Conservation (phyloP, 179 eudicot genomes). For the Drosera spatulata region DNA sequence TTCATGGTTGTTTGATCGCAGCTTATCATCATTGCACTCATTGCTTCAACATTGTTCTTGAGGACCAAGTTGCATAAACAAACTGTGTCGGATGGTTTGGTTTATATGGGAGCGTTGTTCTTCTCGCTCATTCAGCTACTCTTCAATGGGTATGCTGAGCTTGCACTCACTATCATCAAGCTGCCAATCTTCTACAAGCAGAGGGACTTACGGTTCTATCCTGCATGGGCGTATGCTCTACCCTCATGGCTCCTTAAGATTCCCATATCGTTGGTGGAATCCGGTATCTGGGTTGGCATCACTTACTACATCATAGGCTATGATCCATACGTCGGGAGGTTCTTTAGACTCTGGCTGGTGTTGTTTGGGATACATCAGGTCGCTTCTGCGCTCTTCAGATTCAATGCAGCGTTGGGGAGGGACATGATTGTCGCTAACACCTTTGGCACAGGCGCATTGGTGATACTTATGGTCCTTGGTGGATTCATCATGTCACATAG, state of each 20-base stretch:
- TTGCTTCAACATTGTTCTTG: conserved; percentile 37
- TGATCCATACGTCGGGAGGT: conserved; percentile 39
- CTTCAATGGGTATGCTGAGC: conserved; percentile 44
- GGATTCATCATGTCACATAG: conserved; percentile 13
- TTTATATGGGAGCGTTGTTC: conserved; percentile 37
- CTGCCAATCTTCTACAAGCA: conserved; percentile 57
- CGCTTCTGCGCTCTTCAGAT: conserved; percentile 17
- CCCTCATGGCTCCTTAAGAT: conserved; percentile 41
- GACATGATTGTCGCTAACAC: conserved; percentile 24
- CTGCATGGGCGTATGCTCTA: conserved; percentile 51
- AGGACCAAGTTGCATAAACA: conserved; percentile 28
- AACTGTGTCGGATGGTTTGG: conserved; percentile 14
- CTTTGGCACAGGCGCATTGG: conserved; percentile 20
- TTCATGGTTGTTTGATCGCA: conserved; percentile 5
- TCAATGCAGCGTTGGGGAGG: conserved; percentile 23
- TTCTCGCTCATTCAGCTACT: conserved; percentile 21
- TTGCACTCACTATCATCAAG: conserved; percentile 41
- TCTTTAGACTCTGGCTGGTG: conserved; percentile 12
- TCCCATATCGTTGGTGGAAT: conserved; percentile 36
- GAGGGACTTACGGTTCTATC: conserved; percentile 42
- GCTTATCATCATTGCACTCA: conserved; percentile 19
- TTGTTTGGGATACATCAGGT: conserved; percentile 5
- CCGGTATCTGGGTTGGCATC: conserved; percentile 27
- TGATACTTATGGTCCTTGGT: conserved; percentile 20
- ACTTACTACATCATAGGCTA: conserved; percentile 49